Evolutionary conservation across 192 early-diverging fungal genomes (phyloP), one percentile per base, ranked within the genome.

Genomic region (Backusella luteola): DNA sequence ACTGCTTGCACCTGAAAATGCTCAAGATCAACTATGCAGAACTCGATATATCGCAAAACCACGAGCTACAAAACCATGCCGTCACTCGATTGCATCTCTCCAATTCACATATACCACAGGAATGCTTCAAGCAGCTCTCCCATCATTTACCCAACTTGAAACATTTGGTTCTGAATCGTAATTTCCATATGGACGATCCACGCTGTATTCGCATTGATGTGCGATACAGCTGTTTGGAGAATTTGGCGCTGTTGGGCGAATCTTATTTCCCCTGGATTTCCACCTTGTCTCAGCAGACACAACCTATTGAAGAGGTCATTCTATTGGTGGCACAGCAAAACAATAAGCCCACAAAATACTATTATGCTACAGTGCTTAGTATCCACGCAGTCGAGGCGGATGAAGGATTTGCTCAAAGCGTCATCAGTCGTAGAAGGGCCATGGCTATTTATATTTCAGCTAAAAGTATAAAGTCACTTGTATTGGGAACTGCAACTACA

Each of bases 11-110:
- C 23, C n/a, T 69, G 7, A 35, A 38, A 26, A 23, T 21, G 14
- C 35, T 69, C 35, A 69, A 69, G 19, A 23, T 69, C 2, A 69
- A 69, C 34, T 69, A 69, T 39, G 34, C 68, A 3, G 68, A 69
- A 6, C n/a, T 69, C 21, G 68, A 69, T 69, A 69, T 69, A n/a
- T 23, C 67, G 8, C n/a, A 21, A 9, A 4, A 14, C 1, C 9
- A 63, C 12, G 6, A 17, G 15, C n/a, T 49, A n/a, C 21, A 63
- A 26, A 63, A 63, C 56, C 56, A 29, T 63, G 21, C 56, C 9
- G 12, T 63, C 26, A 63, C 26, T 9, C 56, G 56, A 29, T 15
- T 63, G 23, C 56, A 63, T 29, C 8, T 63, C 3, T 26, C 56
- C 56, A 63, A 63, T 26, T 63, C 56, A 0, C 56, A 63, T 63